Evolutionary conservation across 176 grass and related monocot genomes (phyloP).

Genomic region (Rhynchospora breviuscula): DNA sequence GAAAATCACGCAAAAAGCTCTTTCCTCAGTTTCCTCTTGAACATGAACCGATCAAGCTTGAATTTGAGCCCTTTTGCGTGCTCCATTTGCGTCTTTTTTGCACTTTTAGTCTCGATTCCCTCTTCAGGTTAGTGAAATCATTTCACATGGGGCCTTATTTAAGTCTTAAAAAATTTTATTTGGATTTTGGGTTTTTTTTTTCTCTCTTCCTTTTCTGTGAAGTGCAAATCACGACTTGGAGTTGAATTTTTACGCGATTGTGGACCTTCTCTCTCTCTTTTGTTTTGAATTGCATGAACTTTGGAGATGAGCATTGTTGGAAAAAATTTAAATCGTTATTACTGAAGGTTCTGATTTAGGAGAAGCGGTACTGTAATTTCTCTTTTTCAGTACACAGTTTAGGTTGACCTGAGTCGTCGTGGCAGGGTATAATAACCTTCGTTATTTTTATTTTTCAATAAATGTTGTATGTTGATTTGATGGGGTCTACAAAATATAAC

Average conservation of each 20-base stretch:
- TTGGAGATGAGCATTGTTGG: neutral
- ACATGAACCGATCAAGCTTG: slow-evolving; percentile 20
- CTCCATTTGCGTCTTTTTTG: slow-evolving; percentile 14
- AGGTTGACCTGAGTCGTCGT: neutral
- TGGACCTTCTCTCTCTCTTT: neutral
- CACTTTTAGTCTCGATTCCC: slow-evolving; percentile 10
- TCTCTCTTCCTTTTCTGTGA: neutral
- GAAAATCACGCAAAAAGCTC: neutral
- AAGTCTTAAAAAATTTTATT: neutral
- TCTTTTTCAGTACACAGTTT: neutral
- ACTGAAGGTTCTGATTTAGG: neutral
- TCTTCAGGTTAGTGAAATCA: slow-evolving; percentile 22
- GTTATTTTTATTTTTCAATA: neutral
- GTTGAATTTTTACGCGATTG: neutral
- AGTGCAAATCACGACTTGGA: neutral
- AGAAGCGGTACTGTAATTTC: neutral
- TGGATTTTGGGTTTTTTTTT: neutral
- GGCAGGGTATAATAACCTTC: neutral
- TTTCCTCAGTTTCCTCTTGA: neutral
- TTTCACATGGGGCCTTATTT: neutral
- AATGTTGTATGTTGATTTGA: neutral
- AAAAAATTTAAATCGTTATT: neutral
- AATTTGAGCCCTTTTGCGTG: slow-evolving; percentile 22
- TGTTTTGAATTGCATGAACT: neutral
- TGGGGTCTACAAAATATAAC: slow-evolving; percentile 2